Evolutionary conservation across 371 early-diverging fungal species (phyloP).

Genomic region (Apophysomyces variabilis): DNA sequence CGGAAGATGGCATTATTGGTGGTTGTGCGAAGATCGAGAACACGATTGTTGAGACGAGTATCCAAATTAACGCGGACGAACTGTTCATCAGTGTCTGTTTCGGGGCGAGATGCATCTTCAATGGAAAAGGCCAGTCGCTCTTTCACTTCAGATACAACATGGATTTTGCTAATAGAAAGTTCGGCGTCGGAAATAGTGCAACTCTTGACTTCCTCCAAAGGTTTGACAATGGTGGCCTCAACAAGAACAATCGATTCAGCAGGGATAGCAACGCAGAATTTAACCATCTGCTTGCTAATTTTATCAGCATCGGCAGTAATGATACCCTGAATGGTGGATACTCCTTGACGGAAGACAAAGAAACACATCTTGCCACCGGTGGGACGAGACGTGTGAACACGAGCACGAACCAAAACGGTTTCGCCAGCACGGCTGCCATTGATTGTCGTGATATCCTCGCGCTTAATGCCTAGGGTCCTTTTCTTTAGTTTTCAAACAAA

Average conservation of each 20-base stretch:
- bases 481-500: background rate
- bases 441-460: conserved; percentile 61
- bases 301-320: conserved; percentile 64
- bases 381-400: conserved; percentile 89
- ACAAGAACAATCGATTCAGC: conserved; percentile 91
- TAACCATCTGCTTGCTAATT: conserved; percentile 96
- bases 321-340: conserved; percentile 90
- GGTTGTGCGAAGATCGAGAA: conserved; percentile 95
- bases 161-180: conserved; percentile 77
- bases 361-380: conserved; percentile 93
- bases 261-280: conserved; percentile 84
- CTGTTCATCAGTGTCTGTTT: conserved; percentile 74
- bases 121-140: conserved; percentile 93
- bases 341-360: conserved; percentile 89
- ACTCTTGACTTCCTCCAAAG: conserved; percentile 86
- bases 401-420: conserved; percentile 82
- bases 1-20: conserved; percentile 99
- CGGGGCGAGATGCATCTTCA: conserved; percentile 95
- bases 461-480: conserved; percentile 43
- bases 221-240: conserved; percentile 79
- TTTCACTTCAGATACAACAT: conserved; percentile 79
- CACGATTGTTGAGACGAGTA: conserved; percentile 97
- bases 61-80: conserved; percentile 86
- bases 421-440: conserved; percentile 70
- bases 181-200: conserved; percentile 94